Conservation (phyloP, 768 basidiomycete species). For the Hortiboletus flavorubellus region DNA sequence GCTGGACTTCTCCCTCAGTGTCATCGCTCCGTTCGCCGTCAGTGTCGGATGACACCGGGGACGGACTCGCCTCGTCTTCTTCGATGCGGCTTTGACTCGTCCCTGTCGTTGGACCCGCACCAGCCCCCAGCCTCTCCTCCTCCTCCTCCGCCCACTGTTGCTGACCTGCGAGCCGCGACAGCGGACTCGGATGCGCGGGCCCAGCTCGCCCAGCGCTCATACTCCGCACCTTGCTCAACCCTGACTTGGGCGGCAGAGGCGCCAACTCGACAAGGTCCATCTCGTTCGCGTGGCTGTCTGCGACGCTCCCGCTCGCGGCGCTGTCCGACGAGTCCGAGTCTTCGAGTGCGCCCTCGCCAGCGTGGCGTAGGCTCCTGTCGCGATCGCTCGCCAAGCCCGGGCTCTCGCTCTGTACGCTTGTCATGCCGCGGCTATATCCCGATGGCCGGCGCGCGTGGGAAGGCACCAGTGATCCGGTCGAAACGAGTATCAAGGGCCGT, state of each 20-base stretch:
- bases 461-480: constrained; percentile 32
- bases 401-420: constrained; percentile 29
- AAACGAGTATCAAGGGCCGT: constrained; percentile 40
- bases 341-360: constrained; percentile 75
- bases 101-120: neutral
- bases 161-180: constrained; percentile 55
- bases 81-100: constrained; percentile 32
- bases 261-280: constrained; percentile 34
- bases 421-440: constrained; percentile 41
- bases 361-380: constrained; percentile 53
- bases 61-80: constrained; percentile 53
- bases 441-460: constrained; percentile 35
- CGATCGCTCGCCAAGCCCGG: constrained; percentile 35
- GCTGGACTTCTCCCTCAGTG: constrained; percentile 10
- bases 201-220: constrained; percentile 24
- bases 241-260: constrained; percentile 15
- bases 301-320: constrained; percentile 17
- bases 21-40: constrained; percentile 46
- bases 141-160: constrained; percentile 54
- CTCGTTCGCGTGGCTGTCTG: constrained; percentile 24
- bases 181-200: constrained; percentile 56
- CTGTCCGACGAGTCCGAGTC: constrained; percentile 66
- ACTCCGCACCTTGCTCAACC: constrained; percentile 38
- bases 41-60: constrained; percentile 58
- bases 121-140: constrained; percentile 22